phyloP scores from a whole-genome alignment of 106 monocot genomes.

The Amphibolis antarctica region DNA sequence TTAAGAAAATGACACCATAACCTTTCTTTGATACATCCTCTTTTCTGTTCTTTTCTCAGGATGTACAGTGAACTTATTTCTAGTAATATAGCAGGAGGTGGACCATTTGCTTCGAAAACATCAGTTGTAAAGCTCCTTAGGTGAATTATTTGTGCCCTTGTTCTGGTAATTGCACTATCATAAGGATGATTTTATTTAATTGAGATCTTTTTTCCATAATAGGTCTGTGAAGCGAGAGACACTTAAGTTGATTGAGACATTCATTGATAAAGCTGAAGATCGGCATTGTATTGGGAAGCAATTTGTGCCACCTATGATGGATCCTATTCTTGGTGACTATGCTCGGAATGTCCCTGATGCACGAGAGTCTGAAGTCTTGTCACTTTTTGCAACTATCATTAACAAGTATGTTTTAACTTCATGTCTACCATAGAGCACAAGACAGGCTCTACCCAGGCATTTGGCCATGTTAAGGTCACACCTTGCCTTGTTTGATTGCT shows the following conservation, averaged over 20 bases:
- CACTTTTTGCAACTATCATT: constrained; percentile 90
- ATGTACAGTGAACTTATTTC: constrained; percentile 99
- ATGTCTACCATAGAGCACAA: no score
- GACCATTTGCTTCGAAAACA: constrained; percentile 88
- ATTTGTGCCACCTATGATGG: constrained; percentile 99
- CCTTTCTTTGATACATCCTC: neutral
- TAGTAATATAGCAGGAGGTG: constrained; percentile 85
- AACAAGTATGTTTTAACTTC: constrained; percentile 58
- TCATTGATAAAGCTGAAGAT: constrained; percentile 97
- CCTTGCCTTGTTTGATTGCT: no score
- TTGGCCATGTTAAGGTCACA: no score
- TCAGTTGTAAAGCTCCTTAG: constrained; percentile 93
- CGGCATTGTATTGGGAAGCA: constrained; percentile 79
- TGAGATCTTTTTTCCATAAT: neutral
- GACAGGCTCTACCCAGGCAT: no score
- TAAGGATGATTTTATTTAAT: neutral
- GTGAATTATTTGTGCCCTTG: constrained; percentile 16
- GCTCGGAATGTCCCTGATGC: constrained; percentile 99
- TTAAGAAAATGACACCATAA: no score
- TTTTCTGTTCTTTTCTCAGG: constrained; percentile 26
- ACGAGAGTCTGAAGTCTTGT: constrained; percentile 97
- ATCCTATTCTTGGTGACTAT: constrained; percentile 92
- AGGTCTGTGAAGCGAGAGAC: constrained; percentile 99
- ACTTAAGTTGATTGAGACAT: constrained; percentile 91
- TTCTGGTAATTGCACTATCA: neutral